Percentiles rank a stretch among this genome's conserved stretches.
Evolutionary conservation across 2,329 filamentous ascomycete genomes (phyloP).

Genomic region (Talaromyces sp.): DNA sequence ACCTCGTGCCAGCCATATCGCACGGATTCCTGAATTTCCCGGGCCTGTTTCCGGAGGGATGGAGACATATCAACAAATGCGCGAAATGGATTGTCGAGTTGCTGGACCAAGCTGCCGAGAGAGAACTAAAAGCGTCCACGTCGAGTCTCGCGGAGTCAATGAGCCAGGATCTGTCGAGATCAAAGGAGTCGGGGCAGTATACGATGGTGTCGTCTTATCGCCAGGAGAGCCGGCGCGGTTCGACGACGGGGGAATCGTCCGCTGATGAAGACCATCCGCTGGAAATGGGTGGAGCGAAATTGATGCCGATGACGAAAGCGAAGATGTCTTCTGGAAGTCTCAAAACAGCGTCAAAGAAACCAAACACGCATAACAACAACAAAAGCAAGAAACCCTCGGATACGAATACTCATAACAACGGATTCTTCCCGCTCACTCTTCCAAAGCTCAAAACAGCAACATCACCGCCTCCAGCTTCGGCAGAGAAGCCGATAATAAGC

Average conservation of each 20-base stretch:
- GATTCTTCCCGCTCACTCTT: slow-evolving; percentile 16
- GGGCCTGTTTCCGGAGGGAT: slow-evolving; percentile 79
- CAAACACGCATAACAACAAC: not conserved
- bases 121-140: slow-evolving; percentile 15
- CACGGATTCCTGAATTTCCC: slow-evolving; percentile 95
- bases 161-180: not conserved
- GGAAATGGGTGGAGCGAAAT: slow-evolving; percentile 63
- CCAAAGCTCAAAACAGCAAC: slow-evolving; percentile 26
- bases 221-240: slow-evolving; percentile 41
- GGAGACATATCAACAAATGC: slow-evolving; percentile 77
- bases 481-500: not conserved
- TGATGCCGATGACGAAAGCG: slow-evolving; percentile 18
- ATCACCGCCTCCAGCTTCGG: not conserved
- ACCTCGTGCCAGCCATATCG: slow-evolving; percentile 79
- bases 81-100: slow-evolving; percentile 77
- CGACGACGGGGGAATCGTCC: slow-evolving; percentile 54
- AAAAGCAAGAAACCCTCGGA: not conserved
- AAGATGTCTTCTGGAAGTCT: not conserved
- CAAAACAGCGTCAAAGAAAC: not conserved
- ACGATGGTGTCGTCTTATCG: not conserved
- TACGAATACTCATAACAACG: slow-evolving; percentile 17
- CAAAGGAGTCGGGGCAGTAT: not conserved
- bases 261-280: slow-evolving; percentile 76
- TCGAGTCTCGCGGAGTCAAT: slow-evolving; percentile 10
- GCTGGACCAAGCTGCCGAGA: slow-evolving; percentile 42